phyloP scores from a whole-genome alignment of 2,329 filamentous ascomycete genomes.

The Seiridium unicorne region DNA sequence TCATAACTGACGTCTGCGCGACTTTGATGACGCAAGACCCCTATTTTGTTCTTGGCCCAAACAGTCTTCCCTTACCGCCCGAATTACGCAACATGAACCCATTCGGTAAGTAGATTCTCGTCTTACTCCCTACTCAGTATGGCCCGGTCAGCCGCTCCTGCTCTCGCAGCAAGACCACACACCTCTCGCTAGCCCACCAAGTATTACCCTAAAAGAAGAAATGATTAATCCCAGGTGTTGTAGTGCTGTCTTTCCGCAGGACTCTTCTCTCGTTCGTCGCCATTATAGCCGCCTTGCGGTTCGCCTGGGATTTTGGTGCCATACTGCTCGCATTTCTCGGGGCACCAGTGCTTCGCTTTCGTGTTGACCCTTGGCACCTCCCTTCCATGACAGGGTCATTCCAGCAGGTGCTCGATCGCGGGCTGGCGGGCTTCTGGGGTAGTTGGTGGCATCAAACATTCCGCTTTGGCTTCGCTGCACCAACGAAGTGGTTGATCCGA shows the following conservation, averaged over 20 bases:
- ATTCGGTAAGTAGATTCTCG: constrained; percentile 10
- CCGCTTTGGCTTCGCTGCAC: constrained; percentile 67
- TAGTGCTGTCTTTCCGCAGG: constrained; percentile 52
- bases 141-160: too few relatives aligned
- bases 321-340: constrained; percentile 52
- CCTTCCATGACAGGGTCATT: constrained; percentile 56
- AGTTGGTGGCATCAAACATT: constrained; percentile 91
- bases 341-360: constrained; percentile 49
- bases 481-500: constrained; percentile 46
- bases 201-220: too few relatives aligned
- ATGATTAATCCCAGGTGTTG: too few relatives aligned
- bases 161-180: too few relatives aligned
- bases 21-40: constrained; percentile 71
- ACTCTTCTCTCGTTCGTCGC: constrained; percentile 53
- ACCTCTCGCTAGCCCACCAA: too few relatives aligned
- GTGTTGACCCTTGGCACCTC: constrained; percentile 50
- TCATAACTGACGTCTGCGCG: constrained; percentile 69
- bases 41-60: constrained; percentile 65
- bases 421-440: constrained; percentile 80
- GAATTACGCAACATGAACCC: constrained; percentile 41
- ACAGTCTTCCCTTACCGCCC: constrained; percentile 39
- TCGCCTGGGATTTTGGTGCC: constrained; percentile 59
- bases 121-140: too few relatives aligned
- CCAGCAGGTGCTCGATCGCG: constrained; percentile 59
- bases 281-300: constrained; percentile 59